Base-by-base conservation (phyloP, 164 flowering plant species). In the Amborella trichopoda region DNA sequence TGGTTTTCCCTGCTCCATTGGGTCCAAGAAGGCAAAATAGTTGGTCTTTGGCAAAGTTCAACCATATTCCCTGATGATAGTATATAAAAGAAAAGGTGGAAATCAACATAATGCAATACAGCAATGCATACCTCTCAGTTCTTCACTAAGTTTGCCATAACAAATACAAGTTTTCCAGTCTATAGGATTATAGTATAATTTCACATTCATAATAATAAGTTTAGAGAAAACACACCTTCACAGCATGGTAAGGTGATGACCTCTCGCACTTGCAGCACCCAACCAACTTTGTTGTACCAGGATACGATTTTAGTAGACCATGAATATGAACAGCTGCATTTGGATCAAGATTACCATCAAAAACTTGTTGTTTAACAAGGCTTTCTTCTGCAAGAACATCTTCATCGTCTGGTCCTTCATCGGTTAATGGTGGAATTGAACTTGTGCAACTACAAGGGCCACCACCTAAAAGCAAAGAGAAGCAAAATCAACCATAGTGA, bases 1-100 rank as follows among this genome's bases (percentile, higher is more conserved):
- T 88, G 30, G 97, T 85, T 68, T 93, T 93, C 44, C 99, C 99
- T 45, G 99, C 99, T 50, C 99, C 99, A 66, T 93, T 93, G 26
- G 99, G 99, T 61, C 99, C 95, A 61, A 93, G 91, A 62, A 88
- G 94, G 74, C 99, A 93, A 64, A 93, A 88, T 30, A 93, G 57
- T 64, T 88, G 97, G 72, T 85, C 76, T 63, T 79, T 83, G 19
- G 74, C 60, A 56, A 93, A 69, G 66, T 88, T 93, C 67, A 83
- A 66, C 91, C 95, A 88, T 26, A 93, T 62, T 20, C 89, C 95
- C 99, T 93, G 73, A 44, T 63, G n/a, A 23, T 41, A n/a, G n/a
- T n/a, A n/a, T n/a, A n/a, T n/a, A n/a, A n/a, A n/a, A n/a, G n/a
- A n/a, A n/a, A n/a, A n/a, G n/a, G n/a, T n/a, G n/a, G n/a, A n/a